A percentile compares a stretch with the other conserved stretches of the same genome.
Conservation (phyloP, 78 protist genomes). For the Planoprotostelium fungivorum region DNA sequence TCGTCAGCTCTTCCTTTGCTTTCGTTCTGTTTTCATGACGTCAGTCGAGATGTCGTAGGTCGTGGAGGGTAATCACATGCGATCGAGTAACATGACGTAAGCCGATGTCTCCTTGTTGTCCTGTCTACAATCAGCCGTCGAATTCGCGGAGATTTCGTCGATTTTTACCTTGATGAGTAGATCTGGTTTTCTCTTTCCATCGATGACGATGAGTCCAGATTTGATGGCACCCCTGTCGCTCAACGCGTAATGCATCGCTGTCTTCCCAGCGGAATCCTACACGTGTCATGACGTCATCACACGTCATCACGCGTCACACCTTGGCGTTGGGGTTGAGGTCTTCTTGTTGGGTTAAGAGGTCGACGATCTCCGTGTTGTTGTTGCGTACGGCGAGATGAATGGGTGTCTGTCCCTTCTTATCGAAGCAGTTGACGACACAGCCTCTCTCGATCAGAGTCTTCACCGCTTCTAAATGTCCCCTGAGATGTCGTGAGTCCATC, state of each 20-base stretch:
- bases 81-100: not conserved
- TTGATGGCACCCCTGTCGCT: not conserved
- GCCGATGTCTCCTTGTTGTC: not conserved
- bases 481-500: too few species aligned
- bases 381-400: not conserved
- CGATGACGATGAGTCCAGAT: not conserved
- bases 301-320: not conserved
- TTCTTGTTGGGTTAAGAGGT: not conserved
- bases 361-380: not conserved
- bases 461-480: not conserved
- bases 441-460: not conserved
- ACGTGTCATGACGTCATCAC: too few species aligned
- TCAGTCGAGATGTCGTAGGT: not conserved
- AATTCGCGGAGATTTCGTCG: not conserved
- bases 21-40: not conserved
- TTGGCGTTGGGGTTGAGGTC: not conserved
- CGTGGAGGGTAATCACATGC: not conserved
- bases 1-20: not conserved
- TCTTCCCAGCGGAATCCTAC: too few species aligned
- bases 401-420: not conserved
- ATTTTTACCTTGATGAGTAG: not conserved
- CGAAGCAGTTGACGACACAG: not conserved
- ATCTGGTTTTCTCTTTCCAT: not conserved
- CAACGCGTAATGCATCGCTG: not conserved
- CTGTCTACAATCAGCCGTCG: not conserved